Conservation (phyloP, 2,329 filamentous ascomycete species). For the Colletotrichum cereale region DNA sequence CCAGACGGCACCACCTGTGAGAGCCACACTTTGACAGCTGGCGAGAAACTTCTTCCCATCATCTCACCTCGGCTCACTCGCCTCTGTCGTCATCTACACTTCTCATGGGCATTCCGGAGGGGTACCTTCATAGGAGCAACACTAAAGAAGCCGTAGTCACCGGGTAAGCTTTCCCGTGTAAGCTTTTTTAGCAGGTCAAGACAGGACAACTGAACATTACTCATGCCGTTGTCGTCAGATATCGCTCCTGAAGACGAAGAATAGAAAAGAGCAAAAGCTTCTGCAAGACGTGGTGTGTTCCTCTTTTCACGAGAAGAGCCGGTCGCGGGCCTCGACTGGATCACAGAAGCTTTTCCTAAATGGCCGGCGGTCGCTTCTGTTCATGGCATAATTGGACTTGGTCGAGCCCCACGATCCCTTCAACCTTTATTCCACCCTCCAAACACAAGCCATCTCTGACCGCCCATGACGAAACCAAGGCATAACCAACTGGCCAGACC, state of each 20-base stretch:
- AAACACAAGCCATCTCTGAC: too few relatives aligned
- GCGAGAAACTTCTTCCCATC: accelerated
- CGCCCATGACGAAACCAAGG: too few relatives aligned
- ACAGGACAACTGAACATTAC: not conserved
- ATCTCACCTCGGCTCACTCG: not conserved
- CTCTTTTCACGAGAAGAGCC: not conserved
- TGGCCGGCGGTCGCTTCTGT: too few relatives aligned
- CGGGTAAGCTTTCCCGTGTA: not conserved
- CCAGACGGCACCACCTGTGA: not conserved
- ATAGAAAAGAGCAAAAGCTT: not conserved
- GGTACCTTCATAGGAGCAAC: not conserved
- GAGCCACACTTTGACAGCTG: not conserved
- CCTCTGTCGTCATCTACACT: too few relatives aligned
- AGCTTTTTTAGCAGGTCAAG: not conserved
- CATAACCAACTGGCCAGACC: too few relatives aligned
- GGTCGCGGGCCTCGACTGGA: too few relatives aligned
- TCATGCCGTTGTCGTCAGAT: not conserved
- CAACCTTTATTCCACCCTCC: too few relatives aligned
- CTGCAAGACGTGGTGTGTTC: not conserved
- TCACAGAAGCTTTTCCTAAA: not conserved
- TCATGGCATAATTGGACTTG: too few relatives aligned
- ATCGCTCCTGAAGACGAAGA: not conserved
- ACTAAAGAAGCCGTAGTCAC: not conserved
- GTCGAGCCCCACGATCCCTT: too few relatives aligned
- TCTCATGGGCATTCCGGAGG: not conserved